A percentile compares a stretch with the other conserved stretches of the same genome.
Evolutionary conservation across 352 stramenopile genomes (phyloP).

Genomic region (Elongisporangium anandrum): DNA sequence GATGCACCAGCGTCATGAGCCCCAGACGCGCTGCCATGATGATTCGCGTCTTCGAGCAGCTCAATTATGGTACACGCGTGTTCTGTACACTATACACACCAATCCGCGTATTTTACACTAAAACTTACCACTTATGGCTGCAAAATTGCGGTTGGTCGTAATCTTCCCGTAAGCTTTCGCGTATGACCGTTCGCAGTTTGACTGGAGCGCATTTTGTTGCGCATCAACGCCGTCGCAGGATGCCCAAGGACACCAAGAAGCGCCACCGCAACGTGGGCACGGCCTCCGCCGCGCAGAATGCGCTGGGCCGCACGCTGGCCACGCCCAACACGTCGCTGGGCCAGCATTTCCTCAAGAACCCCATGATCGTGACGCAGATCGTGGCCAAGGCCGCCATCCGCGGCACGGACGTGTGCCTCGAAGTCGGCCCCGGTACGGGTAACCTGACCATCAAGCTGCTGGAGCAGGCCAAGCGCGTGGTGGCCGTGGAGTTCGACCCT

Average conservation of each 20-base stretch:
- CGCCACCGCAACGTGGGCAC: conserved; percentile 65
- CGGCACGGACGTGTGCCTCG: conserved; percentile 94
- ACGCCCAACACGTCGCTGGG: conserved; percentile 96
- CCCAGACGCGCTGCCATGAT: not conserved
- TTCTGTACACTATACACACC: not conserved
- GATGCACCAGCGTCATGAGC: not conserved
- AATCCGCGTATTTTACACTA: not conserved
- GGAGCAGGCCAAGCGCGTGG: conserved; percentile 95
- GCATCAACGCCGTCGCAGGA: conserved; percentile 8
- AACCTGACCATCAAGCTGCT: conserved; percentile 99
- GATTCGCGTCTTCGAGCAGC: not conserved
- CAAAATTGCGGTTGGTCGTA: not conserved
- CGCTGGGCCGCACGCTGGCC: conserved; percentile 89
- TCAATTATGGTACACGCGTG: not conserved
- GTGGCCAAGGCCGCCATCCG: conserved; percentile 96
- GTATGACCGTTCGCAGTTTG: not conserved
- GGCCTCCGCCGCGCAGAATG: conserved; percentile 69
- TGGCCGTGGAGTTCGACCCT: conserved; percentile 98
- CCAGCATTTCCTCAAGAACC: conserved; percentile 99
- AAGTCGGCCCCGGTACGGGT: conserved; percentile 97
- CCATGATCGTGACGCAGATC: conserved; percentile 96
- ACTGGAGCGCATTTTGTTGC: not conserved
- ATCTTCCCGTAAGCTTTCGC: not conserved
- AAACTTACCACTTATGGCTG: not conserved
- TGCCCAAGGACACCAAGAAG: conserved; percentile 91